Conservation (phyloP, 495 filamentous ascomycete genomes). For the Antarctomyces pellizariae region DNA sequence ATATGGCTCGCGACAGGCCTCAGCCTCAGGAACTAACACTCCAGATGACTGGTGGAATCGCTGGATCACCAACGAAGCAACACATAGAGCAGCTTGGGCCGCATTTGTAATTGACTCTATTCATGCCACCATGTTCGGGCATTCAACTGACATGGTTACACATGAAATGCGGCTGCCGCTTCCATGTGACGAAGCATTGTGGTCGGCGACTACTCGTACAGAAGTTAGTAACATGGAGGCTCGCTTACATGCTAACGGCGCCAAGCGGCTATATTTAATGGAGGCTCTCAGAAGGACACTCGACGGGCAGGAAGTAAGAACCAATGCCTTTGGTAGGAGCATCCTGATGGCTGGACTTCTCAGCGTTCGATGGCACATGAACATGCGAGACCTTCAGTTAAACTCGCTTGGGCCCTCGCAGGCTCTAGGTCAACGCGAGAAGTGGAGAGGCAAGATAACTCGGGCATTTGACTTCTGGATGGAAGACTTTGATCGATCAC, state of each 20-base stretch:
- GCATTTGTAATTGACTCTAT: slow-evolving; percentile 92
- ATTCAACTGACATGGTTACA: slow-evolving; percentile 90
- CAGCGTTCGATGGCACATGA: slow-evolving; percentile 94
- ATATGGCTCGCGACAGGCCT: slow-evolving; percentile 34
- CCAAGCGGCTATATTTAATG: slow-evolving; percentile 71
- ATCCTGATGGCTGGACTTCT: slow-evolving; percentile 88
- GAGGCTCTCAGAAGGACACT: slow-evolving; percentile 82
- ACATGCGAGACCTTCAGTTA: slow-evolving; percentile 86
- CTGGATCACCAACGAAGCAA: slow-evolving; percentile 91
- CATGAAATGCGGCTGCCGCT: slow-evolving; percentile 85
- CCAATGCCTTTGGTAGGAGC: slow-evolving; percentile 85
- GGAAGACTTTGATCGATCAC: slow-evolving; percentile 66
- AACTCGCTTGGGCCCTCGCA: slow-evolving; percentile 56
- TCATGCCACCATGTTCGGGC: slow-evolving; percentile 95
- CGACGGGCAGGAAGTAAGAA: slow-evolving; percentile 67
- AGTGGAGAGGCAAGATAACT: slow-evolving; percentile 75
- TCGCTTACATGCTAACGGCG: slow-evolving; percentile 56
- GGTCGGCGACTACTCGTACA: slow-evolving; percentile 73
- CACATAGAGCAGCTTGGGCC: slow-evolving; percentile 72
- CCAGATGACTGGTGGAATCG: slow-evolving; percentile 87
- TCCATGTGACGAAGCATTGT: slow-evolving; percentile 82
- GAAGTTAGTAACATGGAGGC: slow-evolving; percentile 79
- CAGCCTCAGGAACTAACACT: slow-evolving; percentile 34
- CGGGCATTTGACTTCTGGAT: slow-evolving; percentile 92
- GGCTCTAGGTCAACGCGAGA: slow-evolving; percentile 72